These are phyloP conservation scores for Penicillium tannophilum DNA, from an alignment of 495 filamentous ascomycete species.

Conservation along the genomic window DNA sequence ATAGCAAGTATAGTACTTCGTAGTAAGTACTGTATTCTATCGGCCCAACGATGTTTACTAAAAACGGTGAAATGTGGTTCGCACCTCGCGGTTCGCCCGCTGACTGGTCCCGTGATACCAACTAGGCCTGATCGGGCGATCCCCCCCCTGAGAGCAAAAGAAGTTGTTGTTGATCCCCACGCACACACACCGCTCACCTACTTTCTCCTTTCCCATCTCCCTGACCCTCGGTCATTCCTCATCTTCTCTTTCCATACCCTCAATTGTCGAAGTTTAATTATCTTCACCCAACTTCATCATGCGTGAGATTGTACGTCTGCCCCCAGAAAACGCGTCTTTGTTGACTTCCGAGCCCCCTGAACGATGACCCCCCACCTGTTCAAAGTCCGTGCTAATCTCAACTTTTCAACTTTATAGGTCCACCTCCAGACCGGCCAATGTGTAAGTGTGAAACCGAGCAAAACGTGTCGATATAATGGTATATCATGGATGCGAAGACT, in stretches of 20 bases:
- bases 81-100: slow-evolving; percentile 24
- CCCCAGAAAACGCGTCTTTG: slow-evolving; percentile 40
- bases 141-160: slow-evolving; percentile 32
- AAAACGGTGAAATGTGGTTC: slow-evolving; percentile 31
- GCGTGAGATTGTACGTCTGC: slow-evolving; percentile 88
- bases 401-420: slow-evolving; percentile 64
- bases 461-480: slow-evolving; percentile 16
- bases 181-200: slow-evolving; percentile 41
- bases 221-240: slow-evolving; percentile 27
- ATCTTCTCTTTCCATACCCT: slow-evolving; percentile 23
- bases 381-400: slow-evolving; percentile 40
- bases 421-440: slow-evolving; percentile 99
- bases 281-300: slow-evolving; percentile 65
- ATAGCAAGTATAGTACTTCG: background rate
- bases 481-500: slow-evolving; percentile 22
- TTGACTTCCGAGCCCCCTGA: slow-evolving; percentile 40
- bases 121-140: slow-evolving; percentile 29
- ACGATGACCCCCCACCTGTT: slow-evolving; percentile 46
- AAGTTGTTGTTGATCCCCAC: slow-evolving; percentile 41
- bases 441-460: slow-evolving; percentile 56
- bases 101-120: slow-evolving; percentile 31
- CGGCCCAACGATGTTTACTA: slow-evolving; percentile 1
- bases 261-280: slow-evolving; percentile 24
- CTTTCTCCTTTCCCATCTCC: slow-evolving; percentile 32
- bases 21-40: no score